Percentiles rank a stretch among this genome's conserved stretches.
Evolutionary conservation across 2,329 filamentous ascomycete genomes (phyloP).

Genomic region (Penicillium sp.): DNA sequence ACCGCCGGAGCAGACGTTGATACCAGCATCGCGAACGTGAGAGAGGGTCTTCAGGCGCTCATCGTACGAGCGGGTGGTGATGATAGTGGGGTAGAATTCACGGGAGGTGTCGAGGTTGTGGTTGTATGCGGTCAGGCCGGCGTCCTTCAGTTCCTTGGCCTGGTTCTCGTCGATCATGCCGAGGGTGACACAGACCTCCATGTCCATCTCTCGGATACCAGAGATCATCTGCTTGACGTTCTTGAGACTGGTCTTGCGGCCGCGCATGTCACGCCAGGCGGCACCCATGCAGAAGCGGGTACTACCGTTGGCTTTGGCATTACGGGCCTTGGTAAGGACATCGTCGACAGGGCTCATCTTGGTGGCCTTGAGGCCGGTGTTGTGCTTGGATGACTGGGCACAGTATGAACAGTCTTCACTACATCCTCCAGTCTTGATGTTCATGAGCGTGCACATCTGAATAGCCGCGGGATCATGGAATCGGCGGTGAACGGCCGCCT

Average conservation of each 20-base stretch:
- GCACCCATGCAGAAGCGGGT: slow-evolving; percentile 95
- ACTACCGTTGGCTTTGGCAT: slow-evolving; percentile 79
- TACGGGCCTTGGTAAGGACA: slow-evolving; percentile 74
- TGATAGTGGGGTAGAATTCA: slow-evolving; percentile 84
- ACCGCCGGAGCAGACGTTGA: slow-evolving; percentile 87
- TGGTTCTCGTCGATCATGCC: slow-evolving; percentile 86
- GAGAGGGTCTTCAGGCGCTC: slow-evolving; percentile 78
- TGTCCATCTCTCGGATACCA: slow-evolving; percentile 76
- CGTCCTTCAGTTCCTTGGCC: slow-evolving; percentile 78
- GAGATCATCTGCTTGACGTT: slow-evolving; percentile 86
- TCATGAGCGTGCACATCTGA: slow-evolving; percentile 93
- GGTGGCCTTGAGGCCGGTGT: slow-evolving; percentile 74
- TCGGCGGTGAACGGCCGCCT: slow-evolving; percentile 77
- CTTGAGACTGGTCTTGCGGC: slow-evolving; percentile 77
- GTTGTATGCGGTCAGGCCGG: slow-evolving; percentile 88
- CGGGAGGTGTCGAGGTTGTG: slow-evolving; percentile 90
- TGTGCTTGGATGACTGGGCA: slow-evolving; percentile 80
- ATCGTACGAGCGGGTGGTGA: slow-evolving; percentile 83
- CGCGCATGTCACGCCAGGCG: slow-evolving; percentile 91
- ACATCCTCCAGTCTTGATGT: slow-evolving; percentile 93
- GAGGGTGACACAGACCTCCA: slow-evolving; percentile 92
- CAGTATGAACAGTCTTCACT: slow-evolving; percentile 93
- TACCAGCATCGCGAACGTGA: slow-evolving; percentile 80
- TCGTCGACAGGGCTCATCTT: slow-evolving; percentile 78
- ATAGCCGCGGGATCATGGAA: slow-evolving; percentile 84